These are phyloP conservation scores for Cucumis sativus DNA, from an alignment of 306 rosid genomes.

Conservation along the genomic window Cucumber_9930_V3 NC_026655.2:16325001-16325500, in stretches of 20 bases:
- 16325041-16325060: conserved; percentile 43
- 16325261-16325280: conserved; percentile 34
- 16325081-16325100: conserved; percentile 55
- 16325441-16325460: conserved; percentile 94
- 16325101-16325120: conserved; percentile 48
- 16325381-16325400: conserved; percentile 96
- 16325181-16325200: conserved; percentile 48
- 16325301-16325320: conserved; percentile 19
- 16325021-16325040: conserved; percentile 51
- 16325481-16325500: conserved; percentile 89
- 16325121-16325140: conserved; percentile 80
- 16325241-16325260: conserved; percentile 72
- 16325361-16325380: conserved; percentile 81
- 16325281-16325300: conserved; percentile 34
- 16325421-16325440: conserved; percentile 83
- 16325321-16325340: conserved; percentile 40
- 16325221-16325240: conserved; percentile 36
- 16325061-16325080: conserved; percentile 18
- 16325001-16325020: conserved; percentile 34
- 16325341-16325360: conserved; percentile 67
- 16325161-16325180: conserved; percentile 43
- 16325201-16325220: conserved; percentile 41
- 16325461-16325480: conserved; percentile 87
- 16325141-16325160: conserved; percentile 87
- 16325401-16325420: conserved; percentile 91